These are phyloP conservation scores for Stentor roeselii DNA, from an alignment of 73 alveolate species.

Conservation along the genomic window DNA sequence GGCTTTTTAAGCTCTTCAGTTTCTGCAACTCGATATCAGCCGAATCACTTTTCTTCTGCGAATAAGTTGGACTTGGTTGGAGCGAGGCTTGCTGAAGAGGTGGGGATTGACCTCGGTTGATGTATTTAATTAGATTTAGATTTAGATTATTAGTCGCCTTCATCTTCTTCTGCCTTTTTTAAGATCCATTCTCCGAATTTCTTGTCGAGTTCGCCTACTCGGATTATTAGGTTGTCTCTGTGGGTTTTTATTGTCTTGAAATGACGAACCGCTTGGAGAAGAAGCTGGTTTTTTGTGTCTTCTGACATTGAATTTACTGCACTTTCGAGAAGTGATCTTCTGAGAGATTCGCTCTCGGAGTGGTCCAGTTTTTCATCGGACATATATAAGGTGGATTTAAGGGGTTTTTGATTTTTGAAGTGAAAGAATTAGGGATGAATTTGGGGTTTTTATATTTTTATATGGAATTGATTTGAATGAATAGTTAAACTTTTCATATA, in stretches of 20 bases:
- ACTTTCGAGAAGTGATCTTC: not conserved
- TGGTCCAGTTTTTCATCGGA: too few relatives aligned
- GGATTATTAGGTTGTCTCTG: constrained; percentile 8
- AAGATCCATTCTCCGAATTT: constrained; percentile 25
- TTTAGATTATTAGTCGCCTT: not conserved
- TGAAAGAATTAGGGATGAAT: too few relatives aligned
- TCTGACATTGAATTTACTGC: constrained; percentile 20
- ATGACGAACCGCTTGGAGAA: constrained; percentile 14
- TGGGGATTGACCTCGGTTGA: not conserved
- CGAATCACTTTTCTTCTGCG: constrained; percentile 25
- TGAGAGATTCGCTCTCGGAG: not conserved
- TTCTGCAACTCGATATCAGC: constrained; percentile 42
- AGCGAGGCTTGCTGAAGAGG: not conserved
- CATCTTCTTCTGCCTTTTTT: constrained; percentile 31
- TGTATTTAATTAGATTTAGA: too few relatives aligned
- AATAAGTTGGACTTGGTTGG: not conserved
- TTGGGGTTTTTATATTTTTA: too few relatives aligned
- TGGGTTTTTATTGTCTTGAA: constrained; percentile 10
- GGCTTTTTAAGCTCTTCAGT: constrained; percentile 33
- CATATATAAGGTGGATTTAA: too few relatives aligned
- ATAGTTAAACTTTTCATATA: too few relatives aligned
- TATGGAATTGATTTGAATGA: too few relatives aligned
- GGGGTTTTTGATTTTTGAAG: too few relatives aligned
- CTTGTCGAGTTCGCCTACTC: constrained; percentile 28
- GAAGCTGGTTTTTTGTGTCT: constrained; percentile 1